Conservation (phyloP, 169 alveolate species). For the Plasmodium adleri region DNA sequence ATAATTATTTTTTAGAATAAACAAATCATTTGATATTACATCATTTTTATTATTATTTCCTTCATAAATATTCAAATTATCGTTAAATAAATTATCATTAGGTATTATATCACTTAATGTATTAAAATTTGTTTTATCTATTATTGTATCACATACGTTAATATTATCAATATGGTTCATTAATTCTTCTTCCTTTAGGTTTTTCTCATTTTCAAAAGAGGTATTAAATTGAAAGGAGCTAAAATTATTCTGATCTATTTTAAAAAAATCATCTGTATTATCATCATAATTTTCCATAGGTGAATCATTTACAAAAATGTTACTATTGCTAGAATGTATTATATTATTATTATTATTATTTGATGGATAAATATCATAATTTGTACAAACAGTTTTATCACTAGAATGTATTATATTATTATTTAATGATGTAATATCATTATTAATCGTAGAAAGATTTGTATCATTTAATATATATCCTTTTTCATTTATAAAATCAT, state of each 20-base stretch:
- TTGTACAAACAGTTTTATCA: background rate
- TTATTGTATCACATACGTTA: background rate
- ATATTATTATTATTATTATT: no score
- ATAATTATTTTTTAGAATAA: background rate
- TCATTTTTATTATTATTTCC: background rate
- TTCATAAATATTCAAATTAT: background rate
- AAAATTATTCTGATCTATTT: slow-evolving; percentile 61
- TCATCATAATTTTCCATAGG: slow-evolving; percentile 21
- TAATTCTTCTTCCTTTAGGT: background rate
- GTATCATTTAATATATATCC: background rate
- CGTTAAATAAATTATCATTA: background rate
- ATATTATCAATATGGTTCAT: background rate
- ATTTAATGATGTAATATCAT: background rate
- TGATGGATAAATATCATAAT: background rate
- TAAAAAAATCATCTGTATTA: slow-evolving; percentile 36
- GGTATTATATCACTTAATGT: background rate
- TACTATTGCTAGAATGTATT: background rate
- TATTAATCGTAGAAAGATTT: background rate
- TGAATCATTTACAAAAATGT: background rate
- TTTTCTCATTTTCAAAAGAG: slow-evolving; percentile 14
- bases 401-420: background rate
- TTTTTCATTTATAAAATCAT: background rate
- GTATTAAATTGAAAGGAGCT: slow-evolving; percentile 22
- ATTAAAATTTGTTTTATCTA: background rate
- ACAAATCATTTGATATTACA: background rate